phyloP scores from a whole-genome alignment of 768 basidiomycete genomes.

The Daedalea quercina region DNA sequence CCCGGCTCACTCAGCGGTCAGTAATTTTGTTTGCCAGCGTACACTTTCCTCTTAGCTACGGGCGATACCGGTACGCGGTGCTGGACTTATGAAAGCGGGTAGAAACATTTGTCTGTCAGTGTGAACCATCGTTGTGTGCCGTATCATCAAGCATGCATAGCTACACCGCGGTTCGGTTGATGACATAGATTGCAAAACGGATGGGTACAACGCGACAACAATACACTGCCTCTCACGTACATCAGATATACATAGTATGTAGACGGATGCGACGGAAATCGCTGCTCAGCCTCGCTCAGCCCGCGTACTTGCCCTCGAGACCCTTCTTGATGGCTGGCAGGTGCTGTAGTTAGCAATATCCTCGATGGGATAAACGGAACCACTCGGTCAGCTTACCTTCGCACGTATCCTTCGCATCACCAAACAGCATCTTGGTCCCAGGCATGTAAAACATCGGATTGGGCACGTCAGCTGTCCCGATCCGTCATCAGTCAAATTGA shows the following conservation, averaged over 20 bases:
- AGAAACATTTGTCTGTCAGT: neutral
- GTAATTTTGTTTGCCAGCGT: neutral
- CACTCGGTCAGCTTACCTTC: constrained; percentile 46
- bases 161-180: constrained; percentile 3
- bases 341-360: neutral
- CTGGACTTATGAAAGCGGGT: neutral
- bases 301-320: constrained; percentile 18
- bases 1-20: neutral
- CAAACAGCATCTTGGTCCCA: constrained; percentile 86
- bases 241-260: constrained; percentile 20
- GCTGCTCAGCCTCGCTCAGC: neutral
- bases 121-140: constrained; percentile 6
- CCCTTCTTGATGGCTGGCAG: constrained; percentile 27
- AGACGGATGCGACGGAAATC: neutral
- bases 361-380: neutral
- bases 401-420: constrained; percentile 87
- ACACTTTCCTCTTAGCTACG: neutral
- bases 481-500: neutral
- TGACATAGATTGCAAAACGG: constrained; percentile 30
- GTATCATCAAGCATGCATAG: neutral
- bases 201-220: constrained; percentile 26
- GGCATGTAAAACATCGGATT: constrained; percentile 95
- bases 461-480: constrained; percentile 68
- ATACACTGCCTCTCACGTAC: constrained; percentile 17
- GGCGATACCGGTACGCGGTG: neutral